Base-by-base conservation (phyloP, 805 yeast species). In the Blastobotrys peoriensis region DNA sequence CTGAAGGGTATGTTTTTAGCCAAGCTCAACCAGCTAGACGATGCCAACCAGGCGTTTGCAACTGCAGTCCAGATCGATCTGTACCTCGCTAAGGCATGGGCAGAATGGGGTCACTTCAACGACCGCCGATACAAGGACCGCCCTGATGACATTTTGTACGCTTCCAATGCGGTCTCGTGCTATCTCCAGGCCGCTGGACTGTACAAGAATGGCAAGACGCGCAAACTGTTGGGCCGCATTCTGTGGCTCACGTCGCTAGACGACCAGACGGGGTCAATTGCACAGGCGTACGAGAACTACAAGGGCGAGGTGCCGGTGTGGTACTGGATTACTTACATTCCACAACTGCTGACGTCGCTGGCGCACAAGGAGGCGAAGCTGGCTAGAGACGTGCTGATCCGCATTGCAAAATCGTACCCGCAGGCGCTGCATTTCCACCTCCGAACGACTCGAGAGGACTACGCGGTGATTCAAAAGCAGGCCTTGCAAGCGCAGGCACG, bases 321-420 rank as follows among this genome's bases (percentile, higher is more conserved):
- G 99, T 91, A 91, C 63, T 93, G 98, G 98, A 87, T 93, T 37
- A 87, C 98, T 0, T 93, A 84, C 58, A 88, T 93, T 53, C 98
- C 98, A 2, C 98, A 94, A 64, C 70, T 93, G 48, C 70, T 93
- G 54, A 83, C 96, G 0, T 82, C 96, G 0, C 70, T 93, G 48
- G 86, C 97, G 1, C 95, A 88, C 55, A 83, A 80, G 55, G 98
- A 93, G 61, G 98, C 97, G 0, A 75, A 78, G 45, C 72, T 88
- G 62, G 96, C 91, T 2, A 81, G 96, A 49, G 88, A 81, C 56
- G 84, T 93, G 36, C 73, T 93, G 60, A 84, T 88, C 43, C 74
- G 93, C 53, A 93, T 93, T 59, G 98, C 98, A 1, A 93, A 93
- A 69, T 82, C 88, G 43, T 94, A 85, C 66, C 99, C 99, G 1